phyloP scores from a whole-genome alignment of 768 basidiomycete species.

The Suillus ampliporus region DNA sequence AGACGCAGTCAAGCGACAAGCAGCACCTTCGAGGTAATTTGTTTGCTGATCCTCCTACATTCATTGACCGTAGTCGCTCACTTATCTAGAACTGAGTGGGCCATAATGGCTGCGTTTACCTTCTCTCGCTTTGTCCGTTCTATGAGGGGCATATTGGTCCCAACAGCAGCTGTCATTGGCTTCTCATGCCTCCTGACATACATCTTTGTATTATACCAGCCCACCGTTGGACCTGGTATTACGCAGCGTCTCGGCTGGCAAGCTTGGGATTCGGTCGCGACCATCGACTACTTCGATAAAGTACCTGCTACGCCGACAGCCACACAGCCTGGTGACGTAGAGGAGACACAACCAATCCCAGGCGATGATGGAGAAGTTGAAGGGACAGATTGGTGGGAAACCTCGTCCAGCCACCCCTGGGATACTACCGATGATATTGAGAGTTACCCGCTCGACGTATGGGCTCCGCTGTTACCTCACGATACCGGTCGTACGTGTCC shows the following conservation, averaged over 20 bases:
- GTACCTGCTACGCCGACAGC: slow-evolving; percentile 5
- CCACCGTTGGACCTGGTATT: slow-evolving; percentile 71
- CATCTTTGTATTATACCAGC: slow-evolving; percentile 83
- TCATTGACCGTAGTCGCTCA: slow-evolving; percentile 16
- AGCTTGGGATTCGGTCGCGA: slow-evolving; percentile 73
- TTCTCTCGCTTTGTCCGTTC: slow-evolving; percentile 54
- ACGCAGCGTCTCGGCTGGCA: slow-evolving; percentile 87
- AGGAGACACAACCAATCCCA: slow-evolving; percentile 17
- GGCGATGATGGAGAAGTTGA: slow-evolving; percentile 17
- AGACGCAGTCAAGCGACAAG: too few species aligned
- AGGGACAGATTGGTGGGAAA: slow-evolving; percentile 75
- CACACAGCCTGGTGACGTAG: slow-evolving; percentile 6
- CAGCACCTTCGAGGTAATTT: slow-evolving; percentile 1
- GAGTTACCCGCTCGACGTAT: slow-evolving; percentile 79
- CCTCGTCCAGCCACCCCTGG: slow-evolving; percentile 38
- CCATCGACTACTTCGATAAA: slow-evolving; percentile 21
- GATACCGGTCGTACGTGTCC: slow-evolving; percentile 68
- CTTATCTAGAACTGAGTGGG: slow-evolving; percentile 13
- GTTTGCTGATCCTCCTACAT: neutral
- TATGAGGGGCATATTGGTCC: slow-evolving; percentile 59
- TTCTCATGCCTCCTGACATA: slow-evolving; percentile 79
- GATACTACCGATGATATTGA: slow-evolving; percentile 56
- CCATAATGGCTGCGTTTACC: slow-evolving; percentile 44
- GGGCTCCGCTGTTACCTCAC: slow-evolving; percentile 78
- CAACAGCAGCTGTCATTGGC: slow-evolving; percentile 62